Evolutionary conservation across 768 basidiomycete genomes (phyloP), one percentile per base, ranked within the genome.

Genomic region (Bullera alba): DNA sequence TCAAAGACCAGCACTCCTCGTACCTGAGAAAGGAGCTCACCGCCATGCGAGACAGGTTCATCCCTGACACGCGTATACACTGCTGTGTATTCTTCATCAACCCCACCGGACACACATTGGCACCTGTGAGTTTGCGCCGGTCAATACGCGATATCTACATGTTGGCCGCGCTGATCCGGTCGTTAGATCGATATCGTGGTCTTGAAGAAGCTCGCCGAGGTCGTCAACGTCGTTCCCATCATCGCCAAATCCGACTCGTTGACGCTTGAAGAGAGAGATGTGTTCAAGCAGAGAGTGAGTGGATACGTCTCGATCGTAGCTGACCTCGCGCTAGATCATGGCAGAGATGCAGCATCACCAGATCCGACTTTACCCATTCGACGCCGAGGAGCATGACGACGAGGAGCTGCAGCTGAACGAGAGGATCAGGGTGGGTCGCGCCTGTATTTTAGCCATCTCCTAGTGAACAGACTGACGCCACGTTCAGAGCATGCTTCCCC

Each of bases 21-120:
- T 99, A 95, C 76, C 81, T 99, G 47, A 87, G 95, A 75, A 97
- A 99, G 76, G 93, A 99, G 78, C 79, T 97, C 58, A 97, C 95
- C 2, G 93, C 95, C 2, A 90, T 90, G 86, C 86, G 95, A 56
- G 93, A 97, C 79, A 86, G 90, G 49, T 87, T 91, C 77, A 99
- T 99, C 65, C 86, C 87, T 70, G 93, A 99, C 77, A 97, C 95
- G 15, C 86, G 93, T 55, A 95, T 99, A 56, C 93, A 99, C 79
- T 96, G 92, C 78, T 87, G 85, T 73, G 74, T 99, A 47, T 97
- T 89, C 81, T 99, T 97, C 76, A 91, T 99, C 79, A 92, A 86
- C 75, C 95, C 93, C 19, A 95, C 92, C n/a, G 93, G 93, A 19
- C 93, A 99, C 75, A 83, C 86, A 3, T 81, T 99, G 50, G 88